These are phyloP conservation scores for Claviceps digitariae DNA, from an alignment of 2,329 filamentous ascomycete species.

Conservation along the genomic window DNA sequence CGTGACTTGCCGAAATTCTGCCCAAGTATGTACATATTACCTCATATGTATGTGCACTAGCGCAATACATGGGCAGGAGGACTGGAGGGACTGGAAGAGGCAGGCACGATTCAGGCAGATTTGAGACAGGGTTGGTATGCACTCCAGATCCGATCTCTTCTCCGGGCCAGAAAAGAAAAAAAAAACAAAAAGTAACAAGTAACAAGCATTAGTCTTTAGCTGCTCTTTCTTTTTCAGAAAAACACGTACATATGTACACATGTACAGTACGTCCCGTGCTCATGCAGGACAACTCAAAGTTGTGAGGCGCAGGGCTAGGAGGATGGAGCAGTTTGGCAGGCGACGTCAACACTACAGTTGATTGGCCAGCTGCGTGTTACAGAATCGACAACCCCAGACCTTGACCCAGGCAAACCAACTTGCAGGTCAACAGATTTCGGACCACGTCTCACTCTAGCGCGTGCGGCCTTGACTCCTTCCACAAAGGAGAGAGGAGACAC, in stretches of 20 bases:
- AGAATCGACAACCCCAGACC: conserved; percentile 2
- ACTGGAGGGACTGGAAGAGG: background rate
- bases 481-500: background rate
- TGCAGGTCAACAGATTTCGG: background rate
- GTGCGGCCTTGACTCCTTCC: conserved; percentile 1
- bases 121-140: background rate
- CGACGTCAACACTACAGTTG: background rate
- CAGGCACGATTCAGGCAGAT: background rate
- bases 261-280: background rate
- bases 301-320: background rate
- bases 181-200: background rate
- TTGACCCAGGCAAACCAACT: background rate
- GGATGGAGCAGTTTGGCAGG: conserved; percentile 1
- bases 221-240: background rate
- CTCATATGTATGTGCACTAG: background rate
- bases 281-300: background rate
- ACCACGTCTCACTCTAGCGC: background rate
- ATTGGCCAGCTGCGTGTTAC: conserved; percentile 1
- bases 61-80: background rate
- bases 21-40: background rate
- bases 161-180: background rate
- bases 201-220: no score
- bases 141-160: background rate
- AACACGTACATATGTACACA: background rate
- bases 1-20: background rate